A percentile compares a stretch with the other conserved stretches of the same genome.
Evolutionary conservation across 768 basidiomycete genomes (phyloP).

Genomic region (Calocybe cyanea): DNA sequence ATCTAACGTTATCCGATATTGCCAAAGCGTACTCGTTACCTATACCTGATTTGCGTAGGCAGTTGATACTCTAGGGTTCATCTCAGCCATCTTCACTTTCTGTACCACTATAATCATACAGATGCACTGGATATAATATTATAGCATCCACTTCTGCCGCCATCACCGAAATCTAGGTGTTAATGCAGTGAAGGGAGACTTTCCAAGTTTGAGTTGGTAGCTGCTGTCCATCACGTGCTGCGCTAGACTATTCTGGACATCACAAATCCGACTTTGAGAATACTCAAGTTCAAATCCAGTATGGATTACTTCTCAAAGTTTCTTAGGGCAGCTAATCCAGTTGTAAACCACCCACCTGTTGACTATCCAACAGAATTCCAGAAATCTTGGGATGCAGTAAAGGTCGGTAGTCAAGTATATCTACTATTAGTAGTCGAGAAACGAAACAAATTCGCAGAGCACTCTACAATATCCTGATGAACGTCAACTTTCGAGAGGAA

Average conservation of each 20-base stretch:
- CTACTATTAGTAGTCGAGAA: not conserved
- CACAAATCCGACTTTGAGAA: no score
- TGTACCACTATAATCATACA: slow-evolving; percentile 20
- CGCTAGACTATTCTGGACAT: no score
- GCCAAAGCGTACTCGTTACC: slow-evolving; percentile 13
- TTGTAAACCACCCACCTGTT: slow-evolving; percentile 44
- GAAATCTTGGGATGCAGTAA: slow-evolving; percentile 70
- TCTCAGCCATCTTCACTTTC: slow-evolving; percentile 15
- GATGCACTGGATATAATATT: slow-evolving; percentile 7
- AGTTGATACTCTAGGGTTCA: slow-evolving; percentile 14
- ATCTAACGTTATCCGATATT: slow-evolving; percentile 31
- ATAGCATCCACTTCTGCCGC: not conserved
- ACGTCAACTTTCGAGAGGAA: slow-evolving; percentile 78
- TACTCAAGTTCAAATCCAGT: not conserved
- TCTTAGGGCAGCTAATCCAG: slow-evolving; percentile 43
- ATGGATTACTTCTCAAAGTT: slow-evolving; percentile 92
- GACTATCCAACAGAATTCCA: slow-evolving; percentile 75
- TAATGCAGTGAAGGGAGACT: no score
- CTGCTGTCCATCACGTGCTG: no score
- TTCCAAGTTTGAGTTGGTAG: no score
- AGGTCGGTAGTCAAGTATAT: slow-evolving; percentile 38
- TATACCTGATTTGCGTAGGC: slow-evolving; percentile 19
- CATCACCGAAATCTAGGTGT: no score
- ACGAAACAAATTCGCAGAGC: slow-evolving; percentile 41
- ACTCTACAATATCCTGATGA: slow-evolving; percentile 89